Evolutionary conservation across 495 filamentous ascomycete species (phyloP).

Genomic region (Aspergillus baeticus): DNA sequence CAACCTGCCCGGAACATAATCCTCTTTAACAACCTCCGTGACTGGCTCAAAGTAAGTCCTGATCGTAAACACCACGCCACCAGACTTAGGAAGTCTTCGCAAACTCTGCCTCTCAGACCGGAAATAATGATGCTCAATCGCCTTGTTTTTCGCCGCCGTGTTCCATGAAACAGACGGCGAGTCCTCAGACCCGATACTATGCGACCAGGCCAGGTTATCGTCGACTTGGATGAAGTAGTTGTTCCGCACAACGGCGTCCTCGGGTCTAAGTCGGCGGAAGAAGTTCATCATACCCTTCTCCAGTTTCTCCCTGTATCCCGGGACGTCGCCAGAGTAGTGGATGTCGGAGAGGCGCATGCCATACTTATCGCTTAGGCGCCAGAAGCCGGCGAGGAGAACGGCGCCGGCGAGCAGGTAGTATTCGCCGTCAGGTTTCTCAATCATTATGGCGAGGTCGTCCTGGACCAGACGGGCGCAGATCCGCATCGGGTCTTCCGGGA

Average conservation of each 20-base stretch:
- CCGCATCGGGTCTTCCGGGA: conserved; percentile 80
- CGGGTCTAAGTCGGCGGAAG: conserved; percentile 63
- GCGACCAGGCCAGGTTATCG: conserved; percentile 67
- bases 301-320: conserved; percentile 71
- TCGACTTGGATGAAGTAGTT: conserved; percentile 84
- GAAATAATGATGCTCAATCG: conserved; percentile 75
- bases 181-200: conserved; percentile 76
- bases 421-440: conserved; percentile 73
- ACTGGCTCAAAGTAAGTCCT: conserved; percentile 76
- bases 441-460: conserved; percentile 87
- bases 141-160: conserved; percentile 73
- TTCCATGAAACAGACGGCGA: conserved; percentile 63
- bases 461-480: conserved; percentile 72
- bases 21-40: conserved; percentile 62
- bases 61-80: conserved; percentile 79
- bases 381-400: conserved; percentile 82
- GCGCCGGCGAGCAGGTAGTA: conserved; percentile 83
- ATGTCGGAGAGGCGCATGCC: conserved; percentile 83
- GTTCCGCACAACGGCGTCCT: conserved; percentile 63
- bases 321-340: conserved; percentile 79
- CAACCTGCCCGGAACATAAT: conserved; percentile 68
- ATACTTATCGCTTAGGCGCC: conserved; percentile 82
- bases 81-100: conserved; percentile 67
- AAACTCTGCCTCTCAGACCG: conserved; percentile 78
- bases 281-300: conserved; percentile 84